Evolutionary conservation across 2,329 filamentous ascomycete genomes (phyloP).

Genomic region (Ilyonectria destructans): DNA sequence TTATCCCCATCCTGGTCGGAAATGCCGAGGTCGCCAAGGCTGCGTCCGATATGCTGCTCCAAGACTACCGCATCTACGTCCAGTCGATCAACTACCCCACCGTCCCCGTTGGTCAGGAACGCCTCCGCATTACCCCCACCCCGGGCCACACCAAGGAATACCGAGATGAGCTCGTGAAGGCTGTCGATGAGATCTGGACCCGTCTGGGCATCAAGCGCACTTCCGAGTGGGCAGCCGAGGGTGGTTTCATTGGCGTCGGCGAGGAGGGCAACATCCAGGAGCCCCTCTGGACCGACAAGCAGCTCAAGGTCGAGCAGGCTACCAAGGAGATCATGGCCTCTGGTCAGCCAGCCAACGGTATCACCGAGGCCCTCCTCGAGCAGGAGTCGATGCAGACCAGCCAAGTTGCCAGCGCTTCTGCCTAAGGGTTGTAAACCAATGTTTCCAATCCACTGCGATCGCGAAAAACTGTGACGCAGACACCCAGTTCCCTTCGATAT

Average conservation of each 20-base stretch:
- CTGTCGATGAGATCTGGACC: slow-evolving; percentile 90
- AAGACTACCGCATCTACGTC: slow-evolving; percentile 94
- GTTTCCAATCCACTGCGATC: slow-evolving; percentile 19
- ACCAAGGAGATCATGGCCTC: slow-evolving; percentile 73
- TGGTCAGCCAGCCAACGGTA: slow-evolving; percentile 55
- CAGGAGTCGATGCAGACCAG: slow-evolving; percentile 62
- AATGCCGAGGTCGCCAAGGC: slow-evolving; percentile 94
- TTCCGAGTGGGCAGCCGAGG: slow-evolving; percentile 90
- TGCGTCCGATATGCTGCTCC: slow-evolving; percentile 92
- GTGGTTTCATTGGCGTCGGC: slow-evolving; percentile 96
- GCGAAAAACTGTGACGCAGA: slow-evolving; percentile 27
- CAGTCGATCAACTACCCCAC: slow-evolving; percentile 99
- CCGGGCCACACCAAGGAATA: slow-evolving; percentile 90
- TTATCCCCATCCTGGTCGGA: slow-evolving; percentile 93
- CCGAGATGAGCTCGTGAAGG: slow-evolving; percentile 87
- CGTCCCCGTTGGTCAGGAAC: slow-evolving; percentile 97
- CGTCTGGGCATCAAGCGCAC: slow-evolving; percentile 93
- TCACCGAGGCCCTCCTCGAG: slow-evolving; percentile 75
- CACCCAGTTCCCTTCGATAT: slow-evolving; percentile 44
- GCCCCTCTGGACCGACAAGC: slow-evolving; percentile 93
- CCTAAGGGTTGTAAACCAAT: slow-evolving; percentile 31
- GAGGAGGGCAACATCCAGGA: slow-evolving; percentile 74
- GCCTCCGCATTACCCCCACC: slow-evolving; percentile 95
- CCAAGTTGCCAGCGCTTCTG: slow-evolving; percentile 51
- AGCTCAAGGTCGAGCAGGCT: slow-evolving; percentile 83